Conservation (phyloP, 2,329 filamentous ascomycete species). For the Triangularia setosa region DNA sequence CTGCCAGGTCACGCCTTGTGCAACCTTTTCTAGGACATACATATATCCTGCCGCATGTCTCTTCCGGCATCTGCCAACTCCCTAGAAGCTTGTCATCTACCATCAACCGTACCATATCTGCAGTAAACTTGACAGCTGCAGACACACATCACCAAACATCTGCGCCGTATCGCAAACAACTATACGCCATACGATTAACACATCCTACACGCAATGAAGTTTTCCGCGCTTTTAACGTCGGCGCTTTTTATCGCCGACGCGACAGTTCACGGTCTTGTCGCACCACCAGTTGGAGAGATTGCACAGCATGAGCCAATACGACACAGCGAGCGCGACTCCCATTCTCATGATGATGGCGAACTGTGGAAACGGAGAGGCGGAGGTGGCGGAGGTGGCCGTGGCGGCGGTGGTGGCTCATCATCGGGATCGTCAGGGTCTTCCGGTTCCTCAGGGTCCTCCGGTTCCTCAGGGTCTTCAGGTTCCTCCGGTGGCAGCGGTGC, state of each 20-base stretch:
- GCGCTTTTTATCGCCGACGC: constrained; percentile 19
- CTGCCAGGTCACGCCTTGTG: not conserved
- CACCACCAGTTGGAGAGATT: constrained; percentile 19
- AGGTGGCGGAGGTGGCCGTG: constrained; percentile 49
- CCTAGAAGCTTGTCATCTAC: not conserved
- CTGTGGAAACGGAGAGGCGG: constrained; percentile 60
- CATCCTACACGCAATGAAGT: constrained; percentile 11
- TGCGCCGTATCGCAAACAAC: not conserved
- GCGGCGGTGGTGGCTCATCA: constrained; percentile 39
- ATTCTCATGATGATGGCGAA: constrained; percentile 33
- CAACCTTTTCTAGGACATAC: not conserved
- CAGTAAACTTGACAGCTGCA: not conserved
- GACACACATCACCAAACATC: not conserved
- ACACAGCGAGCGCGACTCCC: constrained; percentile 18
- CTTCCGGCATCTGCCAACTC: not conserved
- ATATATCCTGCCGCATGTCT: not conserved
- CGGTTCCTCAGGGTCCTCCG: not conserved
- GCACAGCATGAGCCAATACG: constrained; percentile 12
- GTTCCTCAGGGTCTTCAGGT: not conserved
- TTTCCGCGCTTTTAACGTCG: constrained; percentile 16
- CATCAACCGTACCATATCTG: not conserved
- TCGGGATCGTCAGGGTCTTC: constrained; percentile 8
- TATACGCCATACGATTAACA: not conserved
- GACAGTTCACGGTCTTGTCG: constrained; percentile 25
- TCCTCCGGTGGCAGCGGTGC: constrained; percentile 23